phyloP scores from a whole-genome alignment of 345 rosid species.

The Murraya koenigii region DNA sequence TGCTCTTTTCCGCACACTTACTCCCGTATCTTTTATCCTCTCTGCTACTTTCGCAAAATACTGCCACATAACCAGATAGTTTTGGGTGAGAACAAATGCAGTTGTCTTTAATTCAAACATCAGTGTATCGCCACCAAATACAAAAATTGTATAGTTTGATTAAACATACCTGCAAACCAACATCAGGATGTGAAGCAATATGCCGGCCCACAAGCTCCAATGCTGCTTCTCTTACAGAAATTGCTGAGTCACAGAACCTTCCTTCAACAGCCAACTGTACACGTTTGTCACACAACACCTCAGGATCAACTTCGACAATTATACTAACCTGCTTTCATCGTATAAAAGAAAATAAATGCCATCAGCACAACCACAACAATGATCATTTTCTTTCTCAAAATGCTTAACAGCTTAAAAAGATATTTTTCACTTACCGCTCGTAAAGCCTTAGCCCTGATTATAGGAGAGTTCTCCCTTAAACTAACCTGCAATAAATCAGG shows the following conservation, averaged over 20 bases:
- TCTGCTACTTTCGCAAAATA: slow-evolving; percentile 99
- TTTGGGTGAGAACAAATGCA: background rate
- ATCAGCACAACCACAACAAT: slow-evolving; percentile 11
- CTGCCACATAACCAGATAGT: slow-evolving; percentile 38
- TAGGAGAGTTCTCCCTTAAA: slow-evolving; percentile 93
- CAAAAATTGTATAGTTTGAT: slow-evolving; percentile 1
- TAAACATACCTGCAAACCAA: slow-evolving; percentile 74
- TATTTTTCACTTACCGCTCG: slow-evolving; percentile 68
- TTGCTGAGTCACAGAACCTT: slow-evolving; percentile 98
- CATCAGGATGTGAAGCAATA: slow-evolving; percentile 98
- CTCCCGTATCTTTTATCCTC: slow-evolving; percentile 98
- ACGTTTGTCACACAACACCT: slow-evolving; percentile 86
- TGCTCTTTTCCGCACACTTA: slow-evolving; percentile 95
- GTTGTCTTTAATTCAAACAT: background rate
- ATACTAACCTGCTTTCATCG: slow-evolving; percentile 78
- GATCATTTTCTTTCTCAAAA: slow-evolving; percentile 7
- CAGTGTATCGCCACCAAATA: slow-evolving; percentile 14
- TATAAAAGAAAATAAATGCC: slow-evolving; percentile 15
- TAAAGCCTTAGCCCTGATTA: slow-evolving; percentile 92
- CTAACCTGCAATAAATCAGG: slow-evolving; percentile 63
- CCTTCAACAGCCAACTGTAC: slow-evolving; percentile 98
- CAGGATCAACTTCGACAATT: slow-evolving; percentile 97
- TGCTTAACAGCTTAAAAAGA: background rate
- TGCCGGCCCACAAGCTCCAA: slow-evolving; percentile 98
- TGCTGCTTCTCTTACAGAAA: slow-evolving; percentile 98